Percentiles rank a stretch among this genome's conserved stretches.
Evolutionary conservation across 208 protist species (phyloP).

Genomic region (Histomonas meleagridis): DNA sequence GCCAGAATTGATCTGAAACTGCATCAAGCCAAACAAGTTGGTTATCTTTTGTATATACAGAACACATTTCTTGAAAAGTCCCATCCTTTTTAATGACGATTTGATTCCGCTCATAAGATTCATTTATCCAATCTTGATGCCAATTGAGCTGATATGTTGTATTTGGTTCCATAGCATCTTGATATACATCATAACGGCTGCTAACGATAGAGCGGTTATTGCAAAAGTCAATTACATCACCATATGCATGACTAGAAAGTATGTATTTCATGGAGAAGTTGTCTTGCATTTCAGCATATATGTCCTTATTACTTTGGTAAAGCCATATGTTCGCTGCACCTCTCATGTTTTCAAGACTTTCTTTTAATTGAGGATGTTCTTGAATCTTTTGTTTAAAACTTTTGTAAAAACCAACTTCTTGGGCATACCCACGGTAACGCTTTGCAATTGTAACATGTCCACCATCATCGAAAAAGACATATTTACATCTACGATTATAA

Average conservation of each 20-base stretch:
- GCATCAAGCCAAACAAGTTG: not conserved
- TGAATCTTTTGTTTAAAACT: not conserved
- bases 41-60: not conserved
- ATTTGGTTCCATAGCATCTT: slow-evolving; percentile 3
- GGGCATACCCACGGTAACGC: not conserved
- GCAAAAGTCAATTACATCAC: not conserved
- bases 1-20: not conserved
- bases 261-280: not conserved
- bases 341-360: not conserved
- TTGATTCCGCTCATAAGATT: too few species aligned
- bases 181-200: not conserved
- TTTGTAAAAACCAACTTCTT: too few species aligned
- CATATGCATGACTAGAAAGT: too few species aligned
- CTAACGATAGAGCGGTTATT: not conserved
- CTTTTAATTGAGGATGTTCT: not conserved
- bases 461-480: not conserved
- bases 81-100: not conserved
- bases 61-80: not conserved
- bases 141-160: too few species aligned
- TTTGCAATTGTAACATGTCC: not conserved
- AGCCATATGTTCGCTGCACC: slow-evolving; percentile 7
- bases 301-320: not conserved
- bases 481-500: not conserved
- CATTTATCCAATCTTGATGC: not conserved
- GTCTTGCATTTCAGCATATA: too few species aligned